A percentile compares a stretch with the other conserved stretches of the same genome.
These are phyloP conservation scores for Protomyces pachydermus DNA, from an alignment of 1,139 yeast genomes.

Conservation along the genomic window DNA sequence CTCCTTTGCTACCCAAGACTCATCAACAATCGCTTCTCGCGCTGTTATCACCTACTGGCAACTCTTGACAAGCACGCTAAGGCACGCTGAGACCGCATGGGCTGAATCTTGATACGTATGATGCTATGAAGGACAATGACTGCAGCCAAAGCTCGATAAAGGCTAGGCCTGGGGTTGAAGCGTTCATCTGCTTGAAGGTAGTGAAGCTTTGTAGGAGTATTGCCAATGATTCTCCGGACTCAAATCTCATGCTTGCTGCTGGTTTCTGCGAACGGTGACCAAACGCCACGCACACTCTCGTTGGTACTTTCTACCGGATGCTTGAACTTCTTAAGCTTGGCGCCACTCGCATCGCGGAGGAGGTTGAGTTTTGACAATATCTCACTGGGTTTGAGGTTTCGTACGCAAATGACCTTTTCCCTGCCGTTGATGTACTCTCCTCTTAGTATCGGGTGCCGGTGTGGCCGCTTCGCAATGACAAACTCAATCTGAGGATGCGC, in stretches of 20 bases:
- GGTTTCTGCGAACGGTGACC: conserved; percentile 84
- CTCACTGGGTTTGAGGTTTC: conserved; percentile 52
- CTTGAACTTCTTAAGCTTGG: conserved; percentile 55
- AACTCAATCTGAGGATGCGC: conserved; percentile 65
- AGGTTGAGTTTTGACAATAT: conserved; percentile 53
- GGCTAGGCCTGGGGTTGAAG: too few species aligned
- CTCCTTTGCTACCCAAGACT: background rate
- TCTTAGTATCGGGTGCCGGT: conserved; percentile 67
- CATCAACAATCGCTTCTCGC: conserved; percentile 23
- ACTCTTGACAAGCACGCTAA: background rate
- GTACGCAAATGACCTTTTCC: conserved; percentile 56
- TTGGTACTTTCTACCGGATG: conserved; percentile 75
- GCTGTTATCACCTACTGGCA: conserved; percentile 1
- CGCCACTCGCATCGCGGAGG: conserved; percentile 57
- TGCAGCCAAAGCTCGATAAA: too few species aligned
- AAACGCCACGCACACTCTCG: conserved; percentile 86
- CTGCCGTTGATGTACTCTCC: conserved; percentile 57
- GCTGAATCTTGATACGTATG: background rate
- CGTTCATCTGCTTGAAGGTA: too few species aligned
- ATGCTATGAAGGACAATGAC: background rate
- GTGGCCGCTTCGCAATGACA: conserved; percentile 61
- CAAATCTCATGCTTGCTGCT: conserved; percentile 12
- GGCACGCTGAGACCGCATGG: background rate
- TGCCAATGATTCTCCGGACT: background rate
- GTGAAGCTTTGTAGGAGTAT: background rate